phyloP scores from a whole-genome alignment of 2,329 filamentous ascomycete genomes.

The Cyphellophora attinorum region DNA sequence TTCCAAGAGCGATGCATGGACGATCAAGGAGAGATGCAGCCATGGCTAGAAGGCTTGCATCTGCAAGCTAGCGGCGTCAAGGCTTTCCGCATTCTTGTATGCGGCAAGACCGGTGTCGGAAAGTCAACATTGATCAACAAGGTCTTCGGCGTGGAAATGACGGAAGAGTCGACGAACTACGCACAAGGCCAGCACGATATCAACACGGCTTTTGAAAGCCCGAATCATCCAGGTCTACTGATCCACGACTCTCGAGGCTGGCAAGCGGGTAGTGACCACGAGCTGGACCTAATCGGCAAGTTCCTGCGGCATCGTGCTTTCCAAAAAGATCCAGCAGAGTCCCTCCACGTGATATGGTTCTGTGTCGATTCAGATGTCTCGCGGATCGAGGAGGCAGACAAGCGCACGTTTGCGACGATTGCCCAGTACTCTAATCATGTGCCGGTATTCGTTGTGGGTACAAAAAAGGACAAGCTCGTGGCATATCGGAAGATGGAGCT shows the following conservation, averaged over 20 bases:
- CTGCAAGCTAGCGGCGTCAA: conserved; percentile 18
- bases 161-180: conserved; percentile 18
- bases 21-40: conserved; percentile 16
- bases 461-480: conserved; percentile 25
- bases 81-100: conserved; percentile 25
- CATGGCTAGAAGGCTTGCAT: conserved; percentile 20
- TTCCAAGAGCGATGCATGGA: conserved; percentile 18
- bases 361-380: conserved; percentile 26
- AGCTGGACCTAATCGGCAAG: conserved; percentile 21
- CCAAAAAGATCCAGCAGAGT: conserved; percentile 20
- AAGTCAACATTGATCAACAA: conserved; percentile 25
- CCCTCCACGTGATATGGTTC: conserved; percentile 25
- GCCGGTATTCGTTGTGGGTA: conserved; percentile 25
- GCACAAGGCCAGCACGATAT: conserved; percentile 24
- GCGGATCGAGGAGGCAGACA: conserved; percentile 24
- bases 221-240: conserved; percentile 24
- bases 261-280: conserved; percentile 24
- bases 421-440: conserved; percentile 24
- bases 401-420: conserved; percentile 22
- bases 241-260: conserved; percentile 27
- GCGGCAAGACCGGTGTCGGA: conserved; percentile 24
- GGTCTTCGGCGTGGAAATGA: conserved; percentile 24
- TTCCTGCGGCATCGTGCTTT: conserved; percentile 23
- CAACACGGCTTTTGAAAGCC: conserved; percentile 22
- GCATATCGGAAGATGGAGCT: conserved; percentile 18